Evolutionary conservation across 495 filamentous ascomycete genomes (phyloP).

Genomic region (Penicillium pancosmium): DNA sequence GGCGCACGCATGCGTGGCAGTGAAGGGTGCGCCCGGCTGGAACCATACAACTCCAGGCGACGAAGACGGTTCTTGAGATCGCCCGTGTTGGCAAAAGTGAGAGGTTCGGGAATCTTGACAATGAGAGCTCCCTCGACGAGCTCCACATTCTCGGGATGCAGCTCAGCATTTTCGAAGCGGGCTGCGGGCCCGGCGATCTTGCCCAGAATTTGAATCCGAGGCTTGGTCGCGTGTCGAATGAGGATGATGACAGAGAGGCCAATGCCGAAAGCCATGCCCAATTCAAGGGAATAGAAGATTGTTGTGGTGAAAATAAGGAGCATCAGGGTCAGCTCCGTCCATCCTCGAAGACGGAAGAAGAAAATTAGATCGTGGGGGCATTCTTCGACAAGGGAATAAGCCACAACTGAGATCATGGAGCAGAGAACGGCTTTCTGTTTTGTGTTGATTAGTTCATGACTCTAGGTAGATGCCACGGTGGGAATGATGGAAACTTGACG

Average conservation of each 20-base stretch:
- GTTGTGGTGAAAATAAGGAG: slow-evolving; percentile 84
- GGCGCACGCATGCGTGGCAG: slow-evolving; percentile 72
- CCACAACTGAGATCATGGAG: slow-evolving; percentile 94
- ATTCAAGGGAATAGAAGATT: slow-evolving; percentile 85
- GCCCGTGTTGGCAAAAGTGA: slow-evolving; percentile 97
- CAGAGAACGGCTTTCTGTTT: slow-evolving; percentile 87
- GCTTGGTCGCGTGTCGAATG: slow-evolving; percentile 84
- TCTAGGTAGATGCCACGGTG: background rate
- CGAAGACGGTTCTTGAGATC: slow-evolving; percentile 82
- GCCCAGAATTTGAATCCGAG: slow-evolving; percentile 95
- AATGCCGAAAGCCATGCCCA: slow-evolving; percentile 88
- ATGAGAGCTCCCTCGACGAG: slow-evolving; percentile 91
- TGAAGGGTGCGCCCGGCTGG: slow-evolving; percentile 79
- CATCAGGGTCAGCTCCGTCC: slow-evolving; percentile 85
- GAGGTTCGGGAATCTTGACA: slow-evolving; percentile 94
- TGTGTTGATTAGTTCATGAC: background rate
- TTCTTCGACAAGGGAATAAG: slow-evolving; percentile 93
- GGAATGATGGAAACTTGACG: slow-evolving; percentile 31
- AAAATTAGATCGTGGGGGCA: slow-evolving; percentile 88
- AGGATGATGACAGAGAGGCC: slow-evolving; percentile 86
- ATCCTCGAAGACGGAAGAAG: slow-evolving; percentile 84
- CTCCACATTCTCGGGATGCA: slow-evolving; percentile 73
- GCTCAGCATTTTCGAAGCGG: slow-evolving; percentile 88
- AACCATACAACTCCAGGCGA: slow-evolving; percentile 86
- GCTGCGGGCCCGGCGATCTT: slow-evolving; percentile 75